Evolutionary conservation across 768 basidiomycete genomes (phyloP).

Genomic region (Termitomyces sp.): DNA sequence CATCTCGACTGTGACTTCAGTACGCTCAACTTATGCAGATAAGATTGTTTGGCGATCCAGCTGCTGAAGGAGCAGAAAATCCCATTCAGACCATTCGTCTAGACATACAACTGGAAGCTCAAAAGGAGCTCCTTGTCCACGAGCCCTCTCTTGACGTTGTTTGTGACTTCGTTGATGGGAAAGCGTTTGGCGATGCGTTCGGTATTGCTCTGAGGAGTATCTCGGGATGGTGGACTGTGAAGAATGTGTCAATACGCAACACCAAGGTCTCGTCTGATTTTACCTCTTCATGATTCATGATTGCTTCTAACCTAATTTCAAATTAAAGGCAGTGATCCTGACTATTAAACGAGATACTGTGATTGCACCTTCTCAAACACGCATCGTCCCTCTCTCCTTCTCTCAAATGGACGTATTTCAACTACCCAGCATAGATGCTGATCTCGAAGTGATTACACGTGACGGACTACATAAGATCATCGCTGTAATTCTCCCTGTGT

Average conservation of each 20-base stretch:
- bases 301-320: not conserved
- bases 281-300: not conserved
- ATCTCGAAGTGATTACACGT: constrained; percentile 32
- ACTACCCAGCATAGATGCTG: constrained; percentile 28
- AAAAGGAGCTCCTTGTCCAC: constrained; percentile 27
- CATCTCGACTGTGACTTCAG: not conserved
- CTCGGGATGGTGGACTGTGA: constrained; percentile 55
- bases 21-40: constrained; percentile 42
- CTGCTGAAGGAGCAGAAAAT: constrained; percentile 27
- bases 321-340: constrained; percentile 25
- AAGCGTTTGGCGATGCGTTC: constrained; percentile 66
- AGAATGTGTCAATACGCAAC: constrained; percentile 15
- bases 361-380: constrained; percentile 61
- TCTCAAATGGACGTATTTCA: constrained; percentile 35
- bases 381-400: constrained; percentile 52
- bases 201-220: constrained; percentile 60
- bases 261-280: constrained; percentile 9
- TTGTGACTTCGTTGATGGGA: constrained; percentile 72
- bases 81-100: constrained; percentile 60
- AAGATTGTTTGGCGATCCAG: constrained; percentile 79
- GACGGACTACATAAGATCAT: constrained; percentile 21
- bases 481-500: constrained; percentile 37
- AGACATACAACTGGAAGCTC: constrained; percentile 36
- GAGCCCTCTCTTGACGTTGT: constrained; percentile 50
- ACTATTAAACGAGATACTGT: constrained; percentile 24